Evolutionary conservation across 164 flowering plant genomes (phyloP).

Genomic region (Berberis vulgaris): DNA sequence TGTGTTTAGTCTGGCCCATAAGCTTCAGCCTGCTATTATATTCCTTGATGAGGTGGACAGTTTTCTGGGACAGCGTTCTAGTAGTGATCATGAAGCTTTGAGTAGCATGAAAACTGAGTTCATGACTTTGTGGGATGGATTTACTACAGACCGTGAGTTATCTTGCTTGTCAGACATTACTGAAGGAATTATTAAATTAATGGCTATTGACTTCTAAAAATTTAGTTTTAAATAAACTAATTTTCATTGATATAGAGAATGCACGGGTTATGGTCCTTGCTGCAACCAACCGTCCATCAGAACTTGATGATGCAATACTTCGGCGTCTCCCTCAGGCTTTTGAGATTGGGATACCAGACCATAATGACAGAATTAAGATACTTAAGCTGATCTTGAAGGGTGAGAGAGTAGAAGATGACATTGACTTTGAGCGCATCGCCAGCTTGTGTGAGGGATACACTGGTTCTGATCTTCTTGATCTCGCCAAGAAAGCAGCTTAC

Average conservation of each 20-base stretch:
- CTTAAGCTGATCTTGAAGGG: slow-evolving; percentile 77
- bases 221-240: background rate
- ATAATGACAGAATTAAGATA: slow-evolving; percentile 66
- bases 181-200: no score
- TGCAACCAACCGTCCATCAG: slow-evolving; percentile 97
- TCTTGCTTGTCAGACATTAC: background rate
- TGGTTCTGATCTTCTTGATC: slow-evolving; percentile 96
- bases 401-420: slow-evolving; percentile 58
- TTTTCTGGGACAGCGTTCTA: slow-evolving; percentile 65
- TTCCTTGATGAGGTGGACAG: slow-evolving; percentile 83
- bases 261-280: slow-evolving; percentile 98
- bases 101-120: slow-evolving; percentile 78
- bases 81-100: slow-evolving; percentile 52
- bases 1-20: slow-evolving; percentile 67
- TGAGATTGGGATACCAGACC: slow-evolving; percentile 85
- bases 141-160: slow-evolving; percentile 68
- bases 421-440: slow-evolving; percentile 61
- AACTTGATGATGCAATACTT: slow-evolving; percentile 98
- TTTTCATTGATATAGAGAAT: slow-evolving; percentile 39
- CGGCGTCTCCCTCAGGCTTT: slow-evolving; percentile 93
- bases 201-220: no score
- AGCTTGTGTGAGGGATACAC: slow-evolving; percentile 79
- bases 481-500: slow-evolving; percentile 95
- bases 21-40: slow-evolving; percentile 78
- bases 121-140: slow-evolving; percentile 87